A percentile compares a stretch with the other conserved stretches of the same genome.
Evolutionary conservation across 768 basidiomycete species (phyloP).

Genomic region (Termitomyces sp.): DNA sequence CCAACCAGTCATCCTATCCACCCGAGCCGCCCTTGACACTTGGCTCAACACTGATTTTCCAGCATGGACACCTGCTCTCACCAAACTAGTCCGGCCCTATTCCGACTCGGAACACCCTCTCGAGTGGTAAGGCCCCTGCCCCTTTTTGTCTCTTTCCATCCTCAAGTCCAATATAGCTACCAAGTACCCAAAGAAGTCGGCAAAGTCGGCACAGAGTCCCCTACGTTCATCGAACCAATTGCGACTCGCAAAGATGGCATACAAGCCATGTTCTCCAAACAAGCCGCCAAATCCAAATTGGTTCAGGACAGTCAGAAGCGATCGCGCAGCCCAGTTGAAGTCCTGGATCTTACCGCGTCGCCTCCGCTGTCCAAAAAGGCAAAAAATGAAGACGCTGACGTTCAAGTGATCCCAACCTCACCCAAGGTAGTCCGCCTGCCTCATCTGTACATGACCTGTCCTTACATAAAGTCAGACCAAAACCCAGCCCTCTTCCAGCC

Average conservation of each 20-base stretch:
- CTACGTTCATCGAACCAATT: conserved; percentile 78
- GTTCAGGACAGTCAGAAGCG: conserved; percentile 2
- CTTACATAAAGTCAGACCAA: background rate
- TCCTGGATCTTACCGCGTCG: background rate
- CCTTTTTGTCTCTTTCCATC: background rate
- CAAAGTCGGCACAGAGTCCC: conserved; percentile 80
- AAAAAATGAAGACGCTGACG: background rate
- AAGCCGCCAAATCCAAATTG: conserved; percentile 22
- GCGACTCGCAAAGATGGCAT: conserved; percentile 81
- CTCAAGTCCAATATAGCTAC: conserved; percentile 45
- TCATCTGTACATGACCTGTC: background rate
- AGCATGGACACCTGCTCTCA: conserved; percentile 58
- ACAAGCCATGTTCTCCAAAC: conserved; percentile 73
- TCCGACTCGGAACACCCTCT: conserved; percentile 43
- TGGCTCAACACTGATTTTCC: conserved; percentile 78
- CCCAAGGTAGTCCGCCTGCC: background rate
- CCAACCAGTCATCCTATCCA: conserved; percentile 75
- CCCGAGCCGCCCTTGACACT: conserved; percentile 45
- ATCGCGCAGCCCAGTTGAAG: background rate
- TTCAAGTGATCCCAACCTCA: background rate
- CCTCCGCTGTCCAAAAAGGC: background rate
- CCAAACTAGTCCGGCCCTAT: conserved; percentile 56
- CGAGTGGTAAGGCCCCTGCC: conserved; percentile 51
- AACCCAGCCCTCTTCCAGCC: background rate
- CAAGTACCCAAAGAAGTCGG: conserved; percentile 88